These are phyloP conservation scores for Hymenotorrendiella dingleyae DNA, from an alignment of 2,329 filamentous ascomycete genomes.

Conservation along the genomic window DNA sequence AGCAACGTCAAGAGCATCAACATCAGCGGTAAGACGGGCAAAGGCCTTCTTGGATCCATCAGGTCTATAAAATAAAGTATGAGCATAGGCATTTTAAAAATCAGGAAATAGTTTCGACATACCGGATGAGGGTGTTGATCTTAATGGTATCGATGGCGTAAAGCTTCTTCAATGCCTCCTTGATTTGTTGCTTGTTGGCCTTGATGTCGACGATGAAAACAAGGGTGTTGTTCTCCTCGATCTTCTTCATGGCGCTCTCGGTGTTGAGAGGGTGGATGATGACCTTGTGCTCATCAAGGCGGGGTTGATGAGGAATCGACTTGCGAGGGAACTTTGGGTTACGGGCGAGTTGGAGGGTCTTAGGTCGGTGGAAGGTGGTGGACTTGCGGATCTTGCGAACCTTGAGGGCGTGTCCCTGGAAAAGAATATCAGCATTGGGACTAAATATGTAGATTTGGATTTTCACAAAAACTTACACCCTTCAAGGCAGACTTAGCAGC, in stretches of 20 bases:
- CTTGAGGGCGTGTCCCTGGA: slow-evolving; percentile 71
- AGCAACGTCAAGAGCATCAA: slow-evolving; percentile 98
- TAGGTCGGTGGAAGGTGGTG: slow-evolving; percentile 96
- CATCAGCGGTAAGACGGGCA: slow-evolving; percentile 88
- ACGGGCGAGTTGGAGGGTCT: slow-evolving; percentile 89
- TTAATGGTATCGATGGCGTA: slow-evolving; percentile 98
- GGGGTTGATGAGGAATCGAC: slow-evolving; percentile 81
- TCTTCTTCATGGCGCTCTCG: slow-evolving; percentile 99
- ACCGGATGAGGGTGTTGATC: slow-evolving; percentile 99
- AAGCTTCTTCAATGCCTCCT: slow-evolving; percentile 95
- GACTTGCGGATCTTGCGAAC: slow-evolving; percentile 85
- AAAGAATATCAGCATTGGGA: slow-evolving; percentile 21
- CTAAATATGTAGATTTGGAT: no score
- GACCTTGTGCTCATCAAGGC: slow-evolving; percentile 96
- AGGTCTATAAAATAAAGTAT: slow-evolving; percentile 49
- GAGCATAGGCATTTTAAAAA: slow-evolving; percentile 10
- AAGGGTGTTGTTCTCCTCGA: slow-evolving; percentile 99
- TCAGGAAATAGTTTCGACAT: slow-evolving; percentile 33
- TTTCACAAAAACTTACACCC: slow-evolving; percentile 74
- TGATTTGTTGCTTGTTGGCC: slow-evolving; percentile 99
- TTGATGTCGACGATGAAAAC: slow-evolving; percentile 96
- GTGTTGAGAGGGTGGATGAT: slow-evolving; percentile 99
- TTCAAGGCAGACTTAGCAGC: slow-evolving; percentile 95
- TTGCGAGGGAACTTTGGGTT: slow-evolving; percentile 95
- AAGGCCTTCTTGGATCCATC: slow-evolving; percentile 99